Base-by-base conservation (phyloP, 805 yeast genomes). In the Spencermartinsiella europaea region DNA sequence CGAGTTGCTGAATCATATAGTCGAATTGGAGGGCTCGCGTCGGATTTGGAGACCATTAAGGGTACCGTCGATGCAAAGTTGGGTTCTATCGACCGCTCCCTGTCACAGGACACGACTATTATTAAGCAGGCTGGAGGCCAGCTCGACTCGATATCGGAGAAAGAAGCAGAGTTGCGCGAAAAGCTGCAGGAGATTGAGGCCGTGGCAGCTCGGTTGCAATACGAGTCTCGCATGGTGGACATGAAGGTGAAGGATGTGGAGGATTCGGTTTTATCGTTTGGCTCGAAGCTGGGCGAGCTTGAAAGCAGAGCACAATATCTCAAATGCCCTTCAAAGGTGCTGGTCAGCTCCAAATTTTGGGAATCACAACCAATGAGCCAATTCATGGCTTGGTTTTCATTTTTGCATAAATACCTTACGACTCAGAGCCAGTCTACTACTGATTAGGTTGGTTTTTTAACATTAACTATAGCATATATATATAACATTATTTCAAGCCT, bases 201-300 rank as follows among this genome's bases (percentile, higher is more conserved):
- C 2, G 35, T 59, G 42, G 42, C 54, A 8, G 52, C 60, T 14
- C 47, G 62, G 2, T 69, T 85, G 42, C 77, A 79, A 54, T 85
- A 85, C 60, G 91, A 85, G 58, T 67, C 80, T 38, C 65, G 84
- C 17, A 66, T 81, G 36, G 62, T 85, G 25, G 73, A 73, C 27
- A 73, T 76, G 19, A 80, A 83, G 53, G 73, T 85, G 40, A 73
- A 77, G 38, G 93, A 85, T 55, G 81, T 83, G 5, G 85, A 81
- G 54, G 81, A 80, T 21, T 73, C 80, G 38, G 71, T 79, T 46
- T 66, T 70, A 39, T 60, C 70, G 33, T 77, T 78, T 62, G 66
- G 61, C 7, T 38, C 55, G 15, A 68, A 69, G 52, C 70, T 72
- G 33, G 64, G 55, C 17, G 44, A 51, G 3, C 49, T 72, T 39